Evolutionary conservation across 2,329 filamentous ascomycete species (phyloP), one percentile per base, ranked within the genome.

Genomic region (Pseudogymnoascus sp.): DNA sequence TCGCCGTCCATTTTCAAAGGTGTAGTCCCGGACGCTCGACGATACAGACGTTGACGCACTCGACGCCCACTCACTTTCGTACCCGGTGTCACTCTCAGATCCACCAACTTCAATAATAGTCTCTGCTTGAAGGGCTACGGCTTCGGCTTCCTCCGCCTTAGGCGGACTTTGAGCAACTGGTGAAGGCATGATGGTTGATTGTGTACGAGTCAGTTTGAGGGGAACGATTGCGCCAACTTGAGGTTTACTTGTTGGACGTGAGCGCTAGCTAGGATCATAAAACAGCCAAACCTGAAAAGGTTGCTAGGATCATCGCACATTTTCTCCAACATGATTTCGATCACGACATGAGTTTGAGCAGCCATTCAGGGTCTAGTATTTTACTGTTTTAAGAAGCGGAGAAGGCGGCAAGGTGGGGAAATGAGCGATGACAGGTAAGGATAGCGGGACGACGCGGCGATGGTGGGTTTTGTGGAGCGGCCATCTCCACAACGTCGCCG

Each of bases 1-100:
- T 12, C 79, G 74, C 13, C 80, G 74, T 21, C 80, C 80, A 63
- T 82, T 80, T 64, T 81, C 79, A 61, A 72, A 74, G 60, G 75
- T 72, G 65, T 79, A 82, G 62, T 81, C 76, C 48, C 75, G 72
- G 26, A 79, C 71, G 48, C 68, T 71, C 41, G 57, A 60, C 15
- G 33, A 39, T 13, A 63, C 23, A 8, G 61, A 62, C 10, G 61
- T 63, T 58, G 12, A 65, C 63, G 65, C 58, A 66, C 62, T 52
- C 28, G 23, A 59, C n/a, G 34, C 26, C 7, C 34, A 35, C 5
- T 63, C 62, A 12, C 10, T 52, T 3, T 18, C 55, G 33, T 62
- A 63, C 9, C 35, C 57, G 1, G 35, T 59, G 18, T 59, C 57
- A 26, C 35, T 38, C 9, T 59, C 57, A 9, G 39, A 45, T 26